A percentile compares a stretch with the other conserved stretches of the same genome.
phyloP scores from a whole-genome alignment of 2,329 filamentous ascomycete species.

The Sarocladiaceae sp. region DNA sequence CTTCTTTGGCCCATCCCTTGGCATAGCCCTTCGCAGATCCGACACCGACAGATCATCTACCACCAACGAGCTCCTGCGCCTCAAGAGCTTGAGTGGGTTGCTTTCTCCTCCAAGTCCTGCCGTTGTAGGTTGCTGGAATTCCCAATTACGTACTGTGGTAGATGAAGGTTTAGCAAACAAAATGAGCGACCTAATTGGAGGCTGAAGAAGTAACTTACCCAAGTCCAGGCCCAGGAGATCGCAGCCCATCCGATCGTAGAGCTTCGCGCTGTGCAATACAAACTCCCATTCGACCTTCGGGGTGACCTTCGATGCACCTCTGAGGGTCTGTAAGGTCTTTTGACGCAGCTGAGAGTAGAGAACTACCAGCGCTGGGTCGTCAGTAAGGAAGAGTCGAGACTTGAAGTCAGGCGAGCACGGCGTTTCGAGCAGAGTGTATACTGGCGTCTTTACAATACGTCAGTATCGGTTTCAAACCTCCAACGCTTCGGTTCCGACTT shows the following conservation, averaged over 20 bases:
- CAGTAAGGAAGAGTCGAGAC: conserved; percentile 76
- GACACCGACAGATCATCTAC: conserved; percentile 66
- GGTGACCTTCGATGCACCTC: conserved; percentile 77
- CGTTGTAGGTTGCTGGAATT: conserved; percentile 55
- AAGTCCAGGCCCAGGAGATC: conserved; percentile 84
- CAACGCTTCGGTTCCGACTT: too few species aligned
- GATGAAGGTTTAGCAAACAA: background rate
- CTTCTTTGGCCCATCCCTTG: conserved; percentile 33
- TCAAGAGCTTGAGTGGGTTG: conserved; percentile 65
- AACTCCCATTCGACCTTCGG: conserved; percentile 84
- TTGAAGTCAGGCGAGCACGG: conserved; percentile 65
- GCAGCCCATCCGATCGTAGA: conserved; percentile 91
- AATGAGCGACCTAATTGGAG: background rate
- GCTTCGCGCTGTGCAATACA: conserved; percentile 75
- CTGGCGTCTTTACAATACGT: conserved; percentile 56
- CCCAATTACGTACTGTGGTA: conserved; percentile 67
- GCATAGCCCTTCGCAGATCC: conserved; percentile 36
- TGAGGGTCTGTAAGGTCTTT: conserved; percentile 75
- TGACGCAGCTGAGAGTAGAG: conserved; percentile 83
- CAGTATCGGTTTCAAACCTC: too few species aligned
- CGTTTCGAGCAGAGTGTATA: conserved; percentile 68
- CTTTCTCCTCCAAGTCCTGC: conserved; percentile 40
- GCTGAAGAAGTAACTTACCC: conserved; percentile 42
- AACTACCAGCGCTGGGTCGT: conserved; percentile 85
- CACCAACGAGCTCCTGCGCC: conserved; percentile 71